A percentile compares a stretch with the other conserved stretches of the same genome.
Evolutionary conservation across 2,329 filamentous ascomycete species (phyloP).

Genomic region (Zymoseptoria crescenta): DNA sequence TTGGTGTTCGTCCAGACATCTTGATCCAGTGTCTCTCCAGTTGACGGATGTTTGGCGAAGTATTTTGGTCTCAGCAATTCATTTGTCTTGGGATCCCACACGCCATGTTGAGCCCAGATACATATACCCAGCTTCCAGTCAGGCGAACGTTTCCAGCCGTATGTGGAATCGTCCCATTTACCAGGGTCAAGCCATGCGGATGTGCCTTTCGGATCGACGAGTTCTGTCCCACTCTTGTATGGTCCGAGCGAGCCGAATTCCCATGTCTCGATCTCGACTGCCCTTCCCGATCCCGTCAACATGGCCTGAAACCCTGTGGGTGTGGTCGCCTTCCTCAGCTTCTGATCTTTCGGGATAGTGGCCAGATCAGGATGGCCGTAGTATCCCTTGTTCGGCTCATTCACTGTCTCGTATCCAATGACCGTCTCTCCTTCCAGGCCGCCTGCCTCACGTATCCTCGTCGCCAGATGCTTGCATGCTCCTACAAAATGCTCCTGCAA

Average conservation of each 20-base stretch:
- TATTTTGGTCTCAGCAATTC: conserved; percentile 76
- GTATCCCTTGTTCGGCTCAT: conserved; percentile 86
- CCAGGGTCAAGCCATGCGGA: conserved; percentile 68
- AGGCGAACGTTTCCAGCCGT: conserved; percentile 82
- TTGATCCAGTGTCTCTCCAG: conserved; percentile 68
- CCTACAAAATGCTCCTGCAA: conserved; percentile 77
- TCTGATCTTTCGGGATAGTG: conserved; percentile 75
- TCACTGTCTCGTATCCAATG: conserved; percentile 93
- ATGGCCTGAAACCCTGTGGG: conserved; percentile 94
- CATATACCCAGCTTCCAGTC: conserved; percentile 92
- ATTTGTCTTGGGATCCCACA: conserved; percentile 81
- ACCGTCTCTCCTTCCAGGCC: conserved; percentile 80
- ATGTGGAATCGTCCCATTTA: conserved; percentile 77
- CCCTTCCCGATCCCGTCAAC: conserved; percentile 79
- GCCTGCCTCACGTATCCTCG: conserved; percentile 79
- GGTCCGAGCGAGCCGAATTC: conserved; percentile 90
- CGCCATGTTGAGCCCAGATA: conserved; percentile 90
- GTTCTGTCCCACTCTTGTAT: conserved; percentile 72
- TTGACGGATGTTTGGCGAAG: conserved; percentile 70
- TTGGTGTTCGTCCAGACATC: conserved; percentile 84
- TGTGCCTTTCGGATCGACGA: conserved; percentile 83
- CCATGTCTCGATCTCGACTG: conserved; percentile 85
- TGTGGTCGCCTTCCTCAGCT: conserved; percentile 83
- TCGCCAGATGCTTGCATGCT: conserved; percentile 73
- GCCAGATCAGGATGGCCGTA: conserved; percentile 76